A percentile compares a stretch with the other conserved stretches of the same genome.
Evolutionary conservation across 768 basidiomycete genomes (phyloP).

Genomic region (Panus rudis): DNA sequence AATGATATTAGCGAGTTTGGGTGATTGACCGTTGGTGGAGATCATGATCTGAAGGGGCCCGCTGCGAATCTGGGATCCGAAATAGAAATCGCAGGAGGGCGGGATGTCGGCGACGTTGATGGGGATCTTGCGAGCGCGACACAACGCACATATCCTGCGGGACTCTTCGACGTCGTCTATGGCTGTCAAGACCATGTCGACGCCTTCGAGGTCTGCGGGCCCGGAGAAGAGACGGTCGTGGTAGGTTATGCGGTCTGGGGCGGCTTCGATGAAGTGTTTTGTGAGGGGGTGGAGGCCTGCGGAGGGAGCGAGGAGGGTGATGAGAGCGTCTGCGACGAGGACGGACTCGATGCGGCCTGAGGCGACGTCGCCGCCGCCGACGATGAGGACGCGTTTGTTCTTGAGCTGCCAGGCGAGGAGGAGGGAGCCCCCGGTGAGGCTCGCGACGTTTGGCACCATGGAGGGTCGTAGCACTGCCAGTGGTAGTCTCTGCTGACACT

Average conservation of each 20-base stretch:
- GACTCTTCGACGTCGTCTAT: conserved; percentile 76
- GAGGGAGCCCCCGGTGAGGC: conserved; percentile 60
- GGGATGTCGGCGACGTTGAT: conserved; percentile 98
- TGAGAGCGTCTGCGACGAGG: conserved; percentile 69
- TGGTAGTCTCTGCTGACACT: too few relatives aligned
- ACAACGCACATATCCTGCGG: conserved; percentile 62
- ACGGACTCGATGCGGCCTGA: conserved; percentile 82
- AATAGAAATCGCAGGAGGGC: conserved; percentile 95
- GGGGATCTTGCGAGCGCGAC: conserved; percentile 64
- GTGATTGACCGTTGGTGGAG: conserved; percentile 90
- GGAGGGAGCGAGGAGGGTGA: conserved; percentile 72
- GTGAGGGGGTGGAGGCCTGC: conserved; percentile 59
- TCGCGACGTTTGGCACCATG: conserved; percentile 10
- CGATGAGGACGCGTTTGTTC: conserved; percentile 75
- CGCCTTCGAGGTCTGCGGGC: conserved; percentile 56
- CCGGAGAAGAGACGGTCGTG: conserved; percentile 62
- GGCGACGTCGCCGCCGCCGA: conserved; percentile 93
- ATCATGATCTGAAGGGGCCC: conserved; percentile 95
- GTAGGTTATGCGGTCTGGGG: conserved; percentile 55
- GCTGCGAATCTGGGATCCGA: conserved; percentile 86
- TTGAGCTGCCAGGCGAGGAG: conserved; percentile 93
- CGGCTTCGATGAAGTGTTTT: conserved; percentile 40
- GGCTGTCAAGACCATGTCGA: conserved; percentile 90
- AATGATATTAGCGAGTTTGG: conserved; percentile 83
- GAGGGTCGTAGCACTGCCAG: neutral